Conservation (phyloP, 1,139 yeast species). For the Yamadazyma songkhlaensis region DNA sequence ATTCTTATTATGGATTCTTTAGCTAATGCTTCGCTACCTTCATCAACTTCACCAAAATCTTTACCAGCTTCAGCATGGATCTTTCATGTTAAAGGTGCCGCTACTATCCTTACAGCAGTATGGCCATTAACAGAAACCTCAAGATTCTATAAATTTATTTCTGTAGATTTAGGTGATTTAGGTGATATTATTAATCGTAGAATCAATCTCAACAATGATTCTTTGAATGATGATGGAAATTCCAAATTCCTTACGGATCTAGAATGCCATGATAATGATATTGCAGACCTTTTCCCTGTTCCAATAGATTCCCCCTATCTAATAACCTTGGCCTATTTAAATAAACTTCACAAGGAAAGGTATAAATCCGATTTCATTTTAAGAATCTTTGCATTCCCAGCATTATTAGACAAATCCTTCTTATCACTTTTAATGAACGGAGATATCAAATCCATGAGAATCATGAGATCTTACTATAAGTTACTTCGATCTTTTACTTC, state of each 20-base stretch:
- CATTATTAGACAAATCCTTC: constrained; percentile 76
- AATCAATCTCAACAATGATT: constrained; percentile 22
- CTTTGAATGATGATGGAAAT: constrained; percentile 14
- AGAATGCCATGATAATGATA: constrained; percentile 83
- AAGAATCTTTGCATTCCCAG: constrained; percentile 91
- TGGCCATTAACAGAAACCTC: constrained; percentile 87
- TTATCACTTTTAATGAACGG: constrained; percentile 77
- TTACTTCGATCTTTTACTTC: constrained; percentile 76
- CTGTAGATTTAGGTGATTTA: constrained; percentile 78
- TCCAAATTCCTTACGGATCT: constrained; percentile 52
- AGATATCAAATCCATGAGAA: constrained; percentile 82
- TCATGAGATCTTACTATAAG: constrained; percentile 85
- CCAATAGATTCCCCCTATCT: constrained; percentile 80
- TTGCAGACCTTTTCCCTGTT: constrained; percentile 83
- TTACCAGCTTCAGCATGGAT: constrained; percentile 95
- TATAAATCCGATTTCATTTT: constrained; percentile 82
- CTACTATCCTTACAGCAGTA: constrained; percentile 89
- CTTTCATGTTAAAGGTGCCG: constrained; percentile 95
- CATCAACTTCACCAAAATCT: constrained; percentile 56
- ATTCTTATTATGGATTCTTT: constrained; percentile 87
- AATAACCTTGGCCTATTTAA: constrained; percentile 80
- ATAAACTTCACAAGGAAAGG: constrained; percentile 78
- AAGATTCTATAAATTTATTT: constrained; percentile 68
- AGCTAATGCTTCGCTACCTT: constrained; percentile 86
- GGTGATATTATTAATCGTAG: constrained; percentile 71